These are phyloP conservation scores for Neonectria ditissima DNA, from an alignment of 2,329 filamentous ascomycete species.

Conservation along the genomic window DNA sequence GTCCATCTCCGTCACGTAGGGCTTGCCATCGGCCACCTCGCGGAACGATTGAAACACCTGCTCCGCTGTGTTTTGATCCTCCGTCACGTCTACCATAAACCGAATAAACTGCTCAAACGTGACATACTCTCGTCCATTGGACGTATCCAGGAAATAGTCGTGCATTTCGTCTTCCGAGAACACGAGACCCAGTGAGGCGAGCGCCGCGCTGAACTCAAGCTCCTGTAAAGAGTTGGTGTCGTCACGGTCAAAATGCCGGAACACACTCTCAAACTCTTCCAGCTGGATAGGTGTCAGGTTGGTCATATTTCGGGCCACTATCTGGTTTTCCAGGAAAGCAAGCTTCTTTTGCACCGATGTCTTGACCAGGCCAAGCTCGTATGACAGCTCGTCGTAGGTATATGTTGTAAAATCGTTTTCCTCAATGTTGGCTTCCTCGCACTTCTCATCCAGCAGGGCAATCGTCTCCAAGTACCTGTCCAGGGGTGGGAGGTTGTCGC, in stretches of 20 bases:
- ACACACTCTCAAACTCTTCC: conserved; percentile 98
- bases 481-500: conserved; percentile 87
- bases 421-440: conserved; percentile 96
- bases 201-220: conserved; percentile 93
- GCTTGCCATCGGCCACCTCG: conserved; percentile 98
- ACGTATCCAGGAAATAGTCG: conserved; percentile 90
- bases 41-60: conserved; percentile 98
- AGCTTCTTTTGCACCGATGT: conserved; percentile 96
- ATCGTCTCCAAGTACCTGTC: conserved; percentile 92
- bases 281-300: conserved; percentile 98
- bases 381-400: conserved; percentile 94
- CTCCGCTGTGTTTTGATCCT: conserved; percentile 98
- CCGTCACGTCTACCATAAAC: conserved; percentile 99
- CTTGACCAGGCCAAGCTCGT: conserved; percentile 92
- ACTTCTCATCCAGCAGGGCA: conserved; percentile 86
- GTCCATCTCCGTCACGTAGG: conserved; percentile 98
- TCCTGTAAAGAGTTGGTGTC: conserved; percentile 90
- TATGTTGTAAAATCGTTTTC: conserved; percentile 99
- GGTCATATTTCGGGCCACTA: conserved; percentile 98
- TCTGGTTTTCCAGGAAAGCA: conserved; percentile 96
- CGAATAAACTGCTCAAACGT: conserved; percentile 99
- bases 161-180: conserved; percentile 99
- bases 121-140: conserved; percentile 80
- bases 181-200: conserved; percentile 94
- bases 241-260: conserved; percentile 97